Evolutionary conservation across 805 yeast genomes (phyloP).

Genomic region (Trichomonascus vanleenenianus): DNA sequence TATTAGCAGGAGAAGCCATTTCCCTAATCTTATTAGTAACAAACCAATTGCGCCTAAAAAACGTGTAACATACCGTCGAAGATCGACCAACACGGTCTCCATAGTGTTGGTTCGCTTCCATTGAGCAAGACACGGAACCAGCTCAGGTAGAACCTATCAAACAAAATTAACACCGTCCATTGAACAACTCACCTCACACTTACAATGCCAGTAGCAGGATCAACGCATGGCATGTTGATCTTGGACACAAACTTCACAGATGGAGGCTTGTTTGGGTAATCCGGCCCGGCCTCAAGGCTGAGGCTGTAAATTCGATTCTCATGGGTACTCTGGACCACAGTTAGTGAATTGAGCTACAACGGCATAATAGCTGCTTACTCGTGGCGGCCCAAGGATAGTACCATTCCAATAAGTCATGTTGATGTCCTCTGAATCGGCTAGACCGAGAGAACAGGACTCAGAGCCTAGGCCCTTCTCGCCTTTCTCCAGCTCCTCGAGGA

Average conservation of each 20-base stretch:
- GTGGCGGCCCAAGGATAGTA: conserved; percentile 96
- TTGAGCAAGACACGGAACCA: conserved; percentile 59
- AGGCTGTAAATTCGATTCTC: conserved; percentile 90
- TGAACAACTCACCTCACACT: too few species aligned
- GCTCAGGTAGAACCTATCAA: conserved; percentile 34
- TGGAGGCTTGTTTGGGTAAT: conserved; percentile 89
- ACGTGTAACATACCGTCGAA: conserved; percentile 54
- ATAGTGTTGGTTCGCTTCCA: conserved; percentile 92
- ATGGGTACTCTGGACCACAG: conserved; percentile 44
- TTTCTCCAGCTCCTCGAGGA: conserved; percentile 92
- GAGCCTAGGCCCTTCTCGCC: conserved; percentile 98
- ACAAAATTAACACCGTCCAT: not conserved
- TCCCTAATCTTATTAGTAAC: too few species aligned
- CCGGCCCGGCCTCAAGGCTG: conserved; percentile 69
- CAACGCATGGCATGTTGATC: conserved; percentile 90
- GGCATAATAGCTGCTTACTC: conserved; percentile 25
- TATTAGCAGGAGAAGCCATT: conserved; percentile 78
- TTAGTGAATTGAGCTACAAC: conserved; percentile 15
- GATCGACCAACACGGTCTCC: conserved; percentile 85
- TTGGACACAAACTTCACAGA: conserved; percentile 69
- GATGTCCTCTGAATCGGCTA: conserved; percentile 83
- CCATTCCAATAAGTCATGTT: conserved; percentile 97
- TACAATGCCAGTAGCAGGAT: conserved; percentile 44
- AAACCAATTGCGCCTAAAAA: too few species aligned
- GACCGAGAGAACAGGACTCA: conserved; percentile 93